phyloP scores from a whole-genome alignment of 1,284 basidiomycete species.

The Butyriboletus appendiculatus region DNA sequence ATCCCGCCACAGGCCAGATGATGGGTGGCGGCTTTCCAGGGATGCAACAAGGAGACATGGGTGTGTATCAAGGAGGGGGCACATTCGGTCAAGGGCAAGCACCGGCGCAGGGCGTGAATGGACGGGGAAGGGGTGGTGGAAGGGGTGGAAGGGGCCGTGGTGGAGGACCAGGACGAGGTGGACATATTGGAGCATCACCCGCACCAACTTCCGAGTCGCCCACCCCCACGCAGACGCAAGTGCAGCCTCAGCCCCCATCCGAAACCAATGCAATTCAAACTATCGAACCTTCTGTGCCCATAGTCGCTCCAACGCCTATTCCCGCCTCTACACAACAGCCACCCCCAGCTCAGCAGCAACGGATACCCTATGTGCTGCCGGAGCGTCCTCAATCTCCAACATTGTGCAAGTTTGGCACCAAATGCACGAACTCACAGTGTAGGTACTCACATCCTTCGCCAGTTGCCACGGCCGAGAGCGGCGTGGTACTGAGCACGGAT shows the following conservation, averaged over 20 bases:
- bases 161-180: conserved; percentile 30
- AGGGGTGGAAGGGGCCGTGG: conserved; percentile 43
- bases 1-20: conserved; percentile 53
- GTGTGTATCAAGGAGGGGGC: conserved; percentile 44
- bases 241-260: conserved; percentile 25
- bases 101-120: conserved; percentile 31
- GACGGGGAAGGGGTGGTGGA: conserved; percentile 36
- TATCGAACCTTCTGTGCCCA: conserved; percentile 36
- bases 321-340: conserved; percentile 32
- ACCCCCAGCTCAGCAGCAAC: conserved; percentile 36
- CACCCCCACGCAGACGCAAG: conserved; percentile 18
- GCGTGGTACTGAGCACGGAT: conserved; percentile 91
- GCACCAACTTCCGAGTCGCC: conserved; percentile 28
- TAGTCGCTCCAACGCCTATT: conserved; percentile 36
- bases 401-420: conserved; percentile 87
- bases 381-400: conserved; percentile 81
- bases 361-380: conserved; percentile 56
- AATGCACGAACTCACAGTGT: conserved; percentile 87
- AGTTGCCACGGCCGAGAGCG: conserved; percentile 87
- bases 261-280: conserved; percentile 31
- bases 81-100: conserved; percentile 41
- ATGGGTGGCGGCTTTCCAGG: conserved; percentile 51
- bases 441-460: conserved; percentile 91
- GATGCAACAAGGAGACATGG: conserved; percentile 59
- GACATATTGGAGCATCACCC: conserved; percentile 26